These are phyloP conservation scores for Purshia tridentata DNA, from an alignment of 306 rosid genomes.

Conservation along the genomic window DNA sequence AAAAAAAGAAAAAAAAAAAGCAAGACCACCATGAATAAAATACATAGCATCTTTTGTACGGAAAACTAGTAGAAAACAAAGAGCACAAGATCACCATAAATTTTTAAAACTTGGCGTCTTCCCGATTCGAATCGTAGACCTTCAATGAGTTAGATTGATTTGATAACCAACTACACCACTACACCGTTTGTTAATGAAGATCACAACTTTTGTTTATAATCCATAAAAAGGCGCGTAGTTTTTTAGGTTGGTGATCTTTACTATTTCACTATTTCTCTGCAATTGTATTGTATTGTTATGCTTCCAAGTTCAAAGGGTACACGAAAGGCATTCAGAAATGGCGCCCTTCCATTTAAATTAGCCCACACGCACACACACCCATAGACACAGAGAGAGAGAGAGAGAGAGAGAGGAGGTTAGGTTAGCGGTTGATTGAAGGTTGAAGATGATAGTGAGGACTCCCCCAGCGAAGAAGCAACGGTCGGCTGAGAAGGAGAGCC, in stretches of 20 bases:
- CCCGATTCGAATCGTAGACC: constrained; percentile 34
- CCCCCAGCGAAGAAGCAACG: constrained; percentile 81
- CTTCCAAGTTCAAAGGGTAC: too few species aligned
- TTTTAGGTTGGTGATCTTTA: too few species aligned
- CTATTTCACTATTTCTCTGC: not conserved
- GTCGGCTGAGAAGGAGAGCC: constrained; percentile 31
- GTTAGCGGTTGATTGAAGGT: not conserved
- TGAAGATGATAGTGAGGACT: constrained; percentile 66
- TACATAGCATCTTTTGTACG: too few species aligned
- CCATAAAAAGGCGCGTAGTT: not conserved
- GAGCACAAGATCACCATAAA: too few species aligned
- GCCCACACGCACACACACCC: not conserved
- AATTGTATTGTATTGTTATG: too few species aligned
- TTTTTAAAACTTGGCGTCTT: constrained; percentile 4
- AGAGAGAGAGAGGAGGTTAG: not conserved
- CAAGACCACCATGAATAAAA: too few species aligned
- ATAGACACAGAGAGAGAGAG: not conserved
- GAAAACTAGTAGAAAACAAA: too few species aligned
- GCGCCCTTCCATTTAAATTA: constrained; percentile 27
- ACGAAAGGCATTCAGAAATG: constrained; percentile 1
- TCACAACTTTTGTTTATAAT: too few species aligned
- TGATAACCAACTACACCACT: constrained; percentile 84
- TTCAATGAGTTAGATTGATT: constrained; percentile 93
- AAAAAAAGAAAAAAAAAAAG: too few species aligned
- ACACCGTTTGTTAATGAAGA: not conserved